Conservation (phyloP, 2,329 filamentous ascomycete genomes). For the Thelonectria blattea region DNA sequence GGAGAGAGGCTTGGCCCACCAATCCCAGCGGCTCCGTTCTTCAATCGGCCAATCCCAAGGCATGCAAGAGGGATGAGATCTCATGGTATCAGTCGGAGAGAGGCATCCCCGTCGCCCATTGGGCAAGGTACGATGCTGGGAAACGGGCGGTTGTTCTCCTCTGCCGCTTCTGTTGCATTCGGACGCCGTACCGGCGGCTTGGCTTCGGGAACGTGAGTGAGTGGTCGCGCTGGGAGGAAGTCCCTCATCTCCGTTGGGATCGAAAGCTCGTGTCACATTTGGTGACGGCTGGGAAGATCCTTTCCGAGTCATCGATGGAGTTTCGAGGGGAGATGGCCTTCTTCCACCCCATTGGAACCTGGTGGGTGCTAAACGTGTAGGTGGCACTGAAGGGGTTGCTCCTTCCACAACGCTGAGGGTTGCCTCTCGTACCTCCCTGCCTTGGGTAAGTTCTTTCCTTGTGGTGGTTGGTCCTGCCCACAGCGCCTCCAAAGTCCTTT, state of each 20-base stretch:
- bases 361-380: too few species aligned
- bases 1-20: constrained; percentile 3
- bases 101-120: constrained; percentile 1
- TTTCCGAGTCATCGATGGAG: background rate
- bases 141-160: constrained; percentile 8
- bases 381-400: too few species aligned
- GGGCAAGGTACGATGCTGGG: constrained; percentile 8
- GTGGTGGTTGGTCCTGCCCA: too few species aligned
- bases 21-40: constrained; percentile 15
- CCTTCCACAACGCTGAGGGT: too few species aligned
- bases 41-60: constrained; percentile 9
- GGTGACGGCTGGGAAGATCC: constrained; percentile 13
- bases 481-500: too few species aligned
- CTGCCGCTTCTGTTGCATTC: constrained; percentile 11
- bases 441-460: background rate
- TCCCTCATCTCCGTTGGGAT: constrained; percentile 1
- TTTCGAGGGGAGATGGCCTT: background rate
- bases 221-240: background rate
- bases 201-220: background rate
- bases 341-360: too few species aligned
- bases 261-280: constrained; percentile 3
- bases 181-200: constrained; percentile 4
- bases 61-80: constrained; percentile 3
- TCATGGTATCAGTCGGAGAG: constrained; percentile 2
- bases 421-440: too few species aligned